Evolutionary conservation across 2,329 filamentous ascomycete species (phyloP), one percentile per base, ranked within the genome.

Genomic region (Westerdykella ornata): DNA sequence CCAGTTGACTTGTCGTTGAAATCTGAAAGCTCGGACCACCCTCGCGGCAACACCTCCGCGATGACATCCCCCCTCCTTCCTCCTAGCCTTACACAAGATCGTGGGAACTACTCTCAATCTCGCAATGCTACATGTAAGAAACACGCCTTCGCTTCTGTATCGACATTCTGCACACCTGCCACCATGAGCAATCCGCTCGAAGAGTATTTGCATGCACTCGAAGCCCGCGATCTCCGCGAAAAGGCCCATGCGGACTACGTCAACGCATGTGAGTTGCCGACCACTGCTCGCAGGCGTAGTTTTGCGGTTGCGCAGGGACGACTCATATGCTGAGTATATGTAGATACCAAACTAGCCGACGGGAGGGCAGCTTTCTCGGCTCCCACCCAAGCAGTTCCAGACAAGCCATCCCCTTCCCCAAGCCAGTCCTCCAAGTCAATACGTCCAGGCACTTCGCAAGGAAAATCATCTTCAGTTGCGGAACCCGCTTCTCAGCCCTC

Each of bases 191-290:
- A 77, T 71, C 94, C 89, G 85, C 78, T 82, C 58, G 81, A 85
- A 52, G 85, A 94, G 57, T 96, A 94, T 65, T 73, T 86, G 47
- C 73, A 78, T 47, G 83, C 84, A 50, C 74, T 97, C 51, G 76
- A 80, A 53, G 81, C 84, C 56, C 74, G 81, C 49, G 85, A 87
- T 56, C 76, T 80, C 57, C 76, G 80, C 48, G 84, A 88, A 58
- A 75, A 79, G 57, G 73, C 72, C 43, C 78, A 81, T 53, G 69
- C 72, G 56, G 76, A 81, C 39, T 76, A 94, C 46, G 84, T 94
- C 56, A 76, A 88, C 62, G 82, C 85, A 47, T 95, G 89, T 94
- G 63, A 52, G 78, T 49, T n/a, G 19, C 22, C 7, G 22, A 26
- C 7, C 22, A 9, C 22, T 11, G 22, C 22, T 26, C 8, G 22